These are phyloP conservation scores for Gaultheria prostrata DNA, from an alignment of 148 eudicot species.

Conservation along the genomic window DNA sequence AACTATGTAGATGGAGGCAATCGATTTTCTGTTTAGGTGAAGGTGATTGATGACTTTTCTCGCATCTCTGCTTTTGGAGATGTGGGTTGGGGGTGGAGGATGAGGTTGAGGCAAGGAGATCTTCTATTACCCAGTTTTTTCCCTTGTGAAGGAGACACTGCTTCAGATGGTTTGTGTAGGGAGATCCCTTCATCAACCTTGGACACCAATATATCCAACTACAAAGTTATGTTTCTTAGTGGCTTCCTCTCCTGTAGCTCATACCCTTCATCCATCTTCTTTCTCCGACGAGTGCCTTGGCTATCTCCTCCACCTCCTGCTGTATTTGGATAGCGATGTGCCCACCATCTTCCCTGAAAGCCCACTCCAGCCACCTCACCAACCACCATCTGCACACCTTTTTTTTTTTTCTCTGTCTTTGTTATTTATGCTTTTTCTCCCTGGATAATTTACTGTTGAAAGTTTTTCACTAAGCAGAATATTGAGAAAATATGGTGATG, in stretches of 20 bases:
- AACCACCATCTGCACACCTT: background rate
- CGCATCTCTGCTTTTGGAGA: background rate
- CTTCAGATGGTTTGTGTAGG: background rate
- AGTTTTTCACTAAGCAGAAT: slow-evolving; percentile 38
- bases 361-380: background rate
- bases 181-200: background rate
- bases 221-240: background rate
- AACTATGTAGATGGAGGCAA: background rate
- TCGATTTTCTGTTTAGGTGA: background rate
- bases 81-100: background rate
- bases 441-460: background rate
- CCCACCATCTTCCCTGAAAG: background rate
- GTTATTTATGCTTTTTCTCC: background rate
- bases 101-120: background rate
- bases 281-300: background rate
- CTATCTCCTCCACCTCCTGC: background rate
- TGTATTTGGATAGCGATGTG: background rate
- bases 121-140: slow-evolving; percentile 5
- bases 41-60: background rate
- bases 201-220: background rate
- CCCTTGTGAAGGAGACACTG: background rate
- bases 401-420: background rate
- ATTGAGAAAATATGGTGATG: slow-evolving; percentile 39
- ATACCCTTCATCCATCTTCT: background rate
- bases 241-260: background rate